Evolutionary conservation across 31 red algal species (phyloP), one percentile per base, ranked within the genome.

Genomic region (Odonthalia washingtoniensis): DNA sequence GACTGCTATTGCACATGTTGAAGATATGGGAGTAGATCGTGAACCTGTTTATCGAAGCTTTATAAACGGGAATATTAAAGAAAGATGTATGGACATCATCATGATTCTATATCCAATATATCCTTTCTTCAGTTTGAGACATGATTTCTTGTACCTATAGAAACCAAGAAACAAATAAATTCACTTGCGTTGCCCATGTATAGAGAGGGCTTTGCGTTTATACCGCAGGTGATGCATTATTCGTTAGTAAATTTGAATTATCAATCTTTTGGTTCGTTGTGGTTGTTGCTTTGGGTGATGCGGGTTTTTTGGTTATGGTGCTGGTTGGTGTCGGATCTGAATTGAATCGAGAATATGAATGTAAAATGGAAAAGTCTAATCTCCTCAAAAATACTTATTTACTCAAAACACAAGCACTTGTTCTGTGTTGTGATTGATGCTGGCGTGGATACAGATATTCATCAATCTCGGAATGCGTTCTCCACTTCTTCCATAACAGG

Each of bases 141-240:
- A n/a, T 57, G 30, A 64, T 91, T 66, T 33, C 89, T 70, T 40
- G 65, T 43, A 16, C 81, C 81, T 2, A 74, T 81, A 6, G 89
- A 79, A 18, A 84, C 39, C 1, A 78, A 42, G 41, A 91, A 85
- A 30, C 49, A 72, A 14, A 91, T 33, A 0, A 85, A 49, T 30
- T 79, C 89, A 70, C 80, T 61, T 36, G 80, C 89, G 39, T 91
- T 91, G 40, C 89, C 89, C 67, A 91, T 80, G 63, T 85, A 91
- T 33, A 91, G 82, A 5, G 80, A 61, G 4, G 89, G 78, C n/a
- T 78, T 42, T 1, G 89, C 81, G 34, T 69, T 85, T 44, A 79
- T 74, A 3, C 87, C 27, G 77, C 33, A 36, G 87, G 76, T 21
- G 87, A 70, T 31, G 69, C 64, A 31, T 46, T 69, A 9, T 57